Evolutionary conservation across 2,329 filamentous ascomycete species (phyloP), one percentile per base, ranked within the genome.

Genomic region (Pseudogymnoascus sp.): DNA sequence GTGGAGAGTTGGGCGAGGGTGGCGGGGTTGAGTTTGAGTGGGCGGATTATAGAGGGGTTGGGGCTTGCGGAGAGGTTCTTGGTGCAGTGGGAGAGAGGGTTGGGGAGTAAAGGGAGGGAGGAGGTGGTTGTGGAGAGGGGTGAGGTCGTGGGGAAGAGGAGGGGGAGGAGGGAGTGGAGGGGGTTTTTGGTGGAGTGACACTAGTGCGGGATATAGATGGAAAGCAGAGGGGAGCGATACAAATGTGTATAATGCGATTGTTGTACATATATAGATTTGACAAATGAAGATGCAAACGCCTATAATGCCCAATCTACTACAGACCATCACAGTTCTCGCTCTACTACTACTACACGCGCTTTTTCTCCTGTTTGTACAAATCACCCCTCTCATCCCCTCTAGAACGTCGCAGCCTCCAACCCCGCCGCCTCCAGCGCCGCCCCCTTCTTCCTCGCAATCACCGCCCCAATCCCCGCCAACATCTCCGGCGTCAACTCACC

Each of bases 1-100:
- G 83, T 97, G 29, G 94, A 99, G 78, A 94, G 90, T 19, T 97
- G 92, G 88, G 93, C 94, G 2, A 83, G 94, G 14, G 90, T 96
- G 14, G 87, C 82, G 67, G 87, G 84, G 11, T 75, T 97, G 66
- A 97, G 93, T 76, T 74, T 97, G 64, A 96, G 91, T 38, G 94
- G 93, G 0, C 87, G 84, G 72, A 76, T 97, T 38, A 78, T 99
- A 63, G 75, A 88, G 63, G 77, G 78, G 66, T 78, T 78, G 1
- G 76, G 79, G 52, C 75, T 95, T 41, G 89, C 89, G 58, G 90
- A 96, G 74, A 77, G 87, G 59, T 90, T 95, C 70, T 74, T 95
- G 61, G 91, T 96, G 62, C 92, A 97, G 78, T 94, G 93, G 81
- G 80, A 84, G 63, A 77, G 78, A 2, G 62, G 67, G 74, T 66